Evolutionary conservation across 1,139 yeast species (phyloP), one percentile per base, ranked within the genome.

Genomic region (Sugiyamaella castrensis): DNA sequence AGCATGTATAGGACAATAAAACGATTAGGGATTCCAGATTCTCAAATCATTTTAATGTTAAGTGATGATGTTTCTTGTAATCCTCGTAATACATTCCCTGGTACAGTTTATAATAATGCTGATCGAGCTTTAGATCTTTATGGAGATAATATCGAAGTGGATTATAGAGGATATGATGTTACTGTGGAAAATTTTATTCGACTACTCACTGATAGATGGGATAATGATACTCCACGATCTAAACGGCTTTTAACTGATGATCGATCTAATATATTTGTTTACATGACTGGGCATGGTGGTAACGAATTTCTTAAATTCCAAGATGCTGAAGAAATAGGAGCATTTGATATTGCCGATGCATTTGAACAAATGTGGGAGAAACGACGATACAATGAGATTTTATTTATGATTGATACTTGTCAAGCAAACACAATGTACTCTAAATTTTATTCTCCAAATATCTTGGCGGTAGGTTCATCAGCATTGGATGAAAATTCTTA

Each of bases 201-300:
- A 53, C 72, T 92, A 50, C 71, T 92, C 57, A 92, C 98, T 0
- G 98, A 92, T 64, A 77, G 98, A 57, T 92, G 98, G 96, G 92
- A 89, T 43, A 85, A 83, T 30, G 89, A 87, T 50, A 96, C 92
- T 58, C 98, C 98, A 2, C 76, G 96, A 53, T 86, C 95, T 16
- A 92, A 92, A 69, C 76, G 98, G 57, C 73, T 92, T 39, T 72
- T 91, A 55, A 89, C 98, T 0, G 98, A 92, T 69, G 97, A 91
- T 64, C 83, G 89, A 64, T 87, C 96, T 16, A 92, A 92, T 66
- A 88, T 92, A 44, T 87, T 92, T 67, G 86, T 92, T 35, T 92
- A 94, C 67, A 77, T 92, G 82, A 94, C 98, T 0, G 99, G 99
- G 12, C 99, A 92, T 68, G 99, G 99, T 12, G 99, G 99, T 47